Evolutionary conservation across 2,329 filamentous ascomycete species (phyloP), one percentile per base, ranked within the genome.

Genomic region (Trichoderma cornu-damae): DNA sequence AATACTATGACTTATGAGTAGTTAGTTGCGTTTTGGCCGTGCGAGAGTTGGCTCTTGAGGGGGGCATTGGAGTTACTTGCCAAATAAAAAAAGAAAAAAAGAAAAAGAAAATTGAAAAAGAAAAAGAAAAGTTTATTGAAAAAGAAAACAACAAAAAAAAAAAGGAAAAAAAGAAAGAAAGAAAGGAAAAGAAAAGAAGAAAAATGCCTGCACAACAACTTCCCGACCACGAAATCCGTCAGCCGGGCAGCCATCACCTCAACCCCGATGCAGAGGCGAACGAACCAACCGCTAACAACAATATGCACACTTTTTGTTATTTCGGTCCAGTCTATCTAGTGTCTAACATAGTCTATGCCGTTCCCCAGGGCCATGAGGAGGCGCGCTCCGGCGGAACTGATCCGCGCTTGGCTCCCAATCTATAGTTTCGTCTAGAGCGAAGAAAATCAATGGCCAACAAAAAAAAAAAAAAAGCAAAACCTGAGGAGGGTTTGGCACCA

Each of bases 291-390:
- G n/a, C n/a, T n/a, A 32, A 9, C 22, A 34, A 28, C 18, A 35
- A 34, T 44, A 44, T 53, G 28, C 24, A 53, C 35, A 38, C n/a
- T 3, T 28, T 18, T 28, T 18, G n/a, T 16, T 28, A 37, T 49
- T 16, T 32, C 24, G 32, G 20, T 16, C 34, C 50, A 44, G 28
- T 53, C 50, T 53, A 43, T 40, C 49, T 52, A 22, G 34, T 43
- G 16, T 53, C 38, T 53, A 53, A 16, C n/a, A n/a, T n/a, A n/a
- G n/a, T 52, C 14, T 48, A 34, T 48, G 44, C 16, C 44, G 6
- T 34, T 32, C 37, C 18, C 14, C 37, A 24, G 14, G 14, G 28
- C 18, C 12, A 11, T 20, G 28, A n/a, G 6, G 5, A 18, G 14
- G n/a, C 16, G n/a, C 26, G 30, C 11, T 40, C 26, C 22, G 24